phyloP scores from a whole-genome alignment of 257 asterid genomes.

The Solanum ossicruentum region DNA sequence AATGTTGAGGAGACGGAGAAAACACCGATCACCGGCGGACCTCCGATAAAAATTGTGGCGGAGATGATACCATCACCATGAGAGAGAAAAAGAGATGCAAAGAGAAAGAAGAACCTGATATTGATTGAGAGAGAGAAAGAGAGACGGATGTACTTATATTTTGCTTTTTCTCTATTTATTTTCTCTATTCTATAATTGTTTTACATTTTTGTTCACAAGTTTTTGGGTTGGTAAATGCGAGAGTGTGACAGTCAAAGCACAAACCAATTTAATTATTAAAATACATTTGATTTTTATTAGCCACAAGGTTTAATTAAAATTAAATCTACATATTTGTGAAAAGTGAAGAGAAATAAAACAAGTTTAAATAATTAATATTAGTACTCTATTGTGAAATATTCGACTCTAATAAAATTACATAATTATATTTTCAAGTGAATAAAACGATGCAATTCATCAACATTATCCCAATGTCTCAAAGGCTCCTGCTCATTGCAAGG shows the following conservation, averaged over 20 bases:
- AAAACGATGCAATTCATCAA: too few species aligned
- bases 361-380: not conserved
- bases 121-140: slow-evolving; percentile 1
- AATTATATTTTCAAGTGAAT: too few species aligned
- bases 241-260: not conserved
- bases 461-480: too few species aligned
- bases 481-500: too few species aligned
- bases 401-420: not conserved
- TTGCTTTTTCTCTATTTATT: not conserved
- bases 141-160: not conserved
- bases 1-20: slow-evolving; percentile 14
- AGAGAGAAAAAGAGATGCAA: slow-evolving; percentile 1
- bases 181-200: not conserved
- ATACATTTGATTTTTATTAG: not conserved
- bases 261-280: not conserved
- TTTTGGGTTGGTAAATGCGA: not conserved
- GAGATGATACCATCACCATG: slow-evolving; percentile 26
- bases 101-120: not conserved
- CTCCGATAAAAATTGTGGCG: slow-evolving; percentile 23
- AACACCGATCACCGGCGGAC: slow-evolving; percentile 53
- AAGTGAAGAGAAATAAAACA: not conserved
- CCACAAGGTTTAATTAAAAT: not conserved
- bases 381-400: not conserved
- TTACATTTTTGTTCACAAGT: not conserved
- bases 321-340: not conserved